Conservation (phyloP, 306 rosid genomes). For the Canavalia gladiata region DNA sequence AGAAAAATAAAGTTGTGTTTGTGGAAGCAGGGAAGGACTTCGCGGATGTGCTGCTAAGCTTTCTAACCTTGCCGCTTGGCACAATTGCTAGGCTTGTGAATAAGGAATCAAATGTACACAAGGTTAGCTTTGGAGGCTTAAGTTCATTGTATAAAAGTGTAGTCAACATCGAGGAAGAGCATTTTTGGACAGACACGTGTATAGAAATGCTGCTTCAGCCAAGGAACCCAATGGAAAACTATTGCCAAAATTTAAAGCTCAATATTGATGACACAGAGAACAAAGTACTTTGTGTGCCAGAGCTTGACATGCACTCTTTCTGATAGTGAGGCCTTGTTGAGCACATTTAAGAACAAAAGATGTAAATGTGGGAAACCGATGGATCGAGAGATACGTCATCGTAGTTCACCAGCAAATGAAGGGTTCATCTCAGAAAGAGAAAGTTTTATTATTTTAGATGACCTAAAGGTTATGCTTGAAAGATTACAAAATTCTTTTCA, state of each 20-base stretch:
- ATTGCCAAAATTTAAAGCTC: conserved; percentile 12
- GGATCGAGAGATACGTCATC: neutral
- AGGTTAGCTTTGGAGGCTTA: conserved; percentile 19
- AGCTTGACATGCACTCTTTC: too few relatives aligned
- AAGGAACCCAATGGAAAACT: conserved; percentile 4
- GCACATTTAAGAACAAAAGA: neutral
- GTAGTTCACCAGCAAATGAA: too few relatives aligned
- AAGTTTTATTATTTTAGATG: conserved; percentile 14
- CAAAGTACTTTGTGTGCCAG: conserved; percentile 1
- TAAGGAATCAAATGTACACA: neutral
- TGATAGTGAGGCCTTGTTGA: neutral
- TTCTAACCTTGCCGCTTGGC: conserved; percentile 47
- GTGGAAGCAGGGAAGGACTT: conserved; percentile 48
- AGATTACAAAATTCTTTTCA: neutral
- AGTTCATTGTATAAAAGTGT: conserved; percentile 35
- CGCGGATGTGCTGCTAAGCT: conserved; percentile 30
- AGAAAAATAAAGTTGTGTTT: conserved; percentile 30
- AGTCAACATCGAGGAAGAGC: neutral
- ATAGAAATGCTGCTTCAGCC: conserved; percentile 39
- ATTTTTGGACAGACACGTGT: neutral
- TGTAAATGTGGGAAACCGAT: conserved; percentile 19
- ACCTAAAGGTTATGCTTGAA: conserved; percentile 12
- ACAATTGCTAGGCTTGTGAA: conserved; percentile 22
- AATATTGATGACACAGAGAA: conserved; percentile 35
- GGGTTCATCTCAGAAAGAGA: conserved; percentile 11